Conservation (phyloP, 106 monocot genomes). For the Vanilla planifolia region DNA sequence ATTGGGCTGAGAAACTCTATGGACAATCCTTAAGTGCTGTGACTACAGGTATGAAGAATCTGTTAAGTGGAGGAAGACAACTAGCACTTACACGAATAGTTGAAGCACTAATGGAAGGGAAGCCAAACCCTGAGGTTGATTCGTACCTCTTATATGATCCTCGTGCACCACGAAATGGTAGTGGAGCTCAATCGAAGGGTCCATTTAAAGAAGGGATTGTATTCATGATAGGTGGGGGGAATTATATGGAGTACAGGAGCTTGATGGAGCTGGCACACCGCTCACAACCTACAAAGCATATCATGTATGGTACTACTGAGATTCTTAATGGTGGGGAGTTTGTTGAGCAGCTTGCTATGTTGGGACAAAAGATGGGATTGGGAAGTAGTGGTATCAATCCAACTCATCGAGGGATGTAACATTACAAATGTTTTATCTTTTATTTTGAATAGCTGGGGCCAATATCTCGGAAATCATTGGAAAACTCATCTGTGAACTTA, state of each 20-base stretch:
- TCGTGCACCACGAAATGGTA: conserved; percentile 55
- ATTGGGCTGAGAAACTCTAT: conserved; percentile 96
- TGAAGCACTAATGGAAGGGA: conserved; percentile 94
- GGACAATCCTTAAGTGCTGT: conserved; percentile 92
- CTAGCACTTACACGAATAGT: conserved; percentile 79
- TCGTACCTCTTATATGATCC: conserved; percentile 81
- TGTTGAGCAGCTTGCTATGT: conserved; percentile 67
- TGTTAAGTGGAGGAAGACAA: conserved; percentile 75
- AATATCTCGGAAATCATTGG: no score
- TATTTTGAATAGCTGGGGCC: no score
- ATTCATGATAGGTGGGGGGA: conserved; percentile 97
- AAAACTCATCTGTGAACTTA: no score
- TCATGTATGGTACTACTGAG: conserved; percentile 88
- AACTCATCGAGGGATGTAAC: conserved; percentile 10
- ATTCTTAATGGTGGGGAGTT: conserved; percentile 76
- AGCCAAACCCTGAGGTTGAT: conserved; percentile 87
- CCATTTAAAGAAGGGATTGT: conserved; percentile 95
- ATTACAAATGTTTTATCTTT: no score
- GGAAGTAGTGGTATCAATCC: conserved; percentile 34
- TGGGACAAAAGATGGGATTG: conserved; percentile 84
- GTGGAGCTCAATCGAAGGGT: conserved; percentile 58
- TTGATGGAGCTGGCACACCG: conserved; percentile 76
- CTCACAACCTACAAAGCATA: conserved; percentile 64
- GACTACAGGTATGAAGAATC: conserved; percentile 93
- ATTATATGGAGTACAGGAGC: conserved; percentile 91